Conservation (phyloP, 2,329 filamentous ascomycete genomes). For the Trichoderma citrinoviride region DNA sequence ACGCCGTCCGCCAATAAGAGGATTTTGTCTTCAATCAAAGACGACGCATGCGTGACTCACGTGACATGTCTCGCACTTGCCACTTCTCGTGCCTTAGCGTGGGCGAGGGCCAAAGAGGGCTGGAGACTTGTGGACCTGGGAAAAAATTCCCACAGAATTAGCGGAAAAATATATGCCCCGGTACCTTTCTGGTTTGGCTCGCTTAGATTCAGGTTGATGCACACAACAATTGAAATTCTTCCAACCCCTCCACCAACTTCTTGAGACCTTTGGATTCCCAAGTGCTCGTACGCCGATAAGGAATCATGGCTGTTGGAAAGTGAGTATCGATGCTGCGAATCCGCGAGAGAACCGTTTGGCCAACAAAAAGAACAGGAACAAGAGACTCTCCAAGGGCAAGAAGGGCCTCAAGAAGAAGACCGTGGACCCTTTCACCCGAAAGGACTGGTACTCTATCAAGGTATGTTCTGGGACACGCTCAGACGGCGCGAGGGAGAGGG, state of each 20-base stretch:
- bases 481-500: not conserved
- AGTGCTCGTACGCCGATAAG: constrained; percentile 46
- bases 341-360: not conserved
- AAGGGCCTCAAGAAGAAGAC: constrained; percentile 99
- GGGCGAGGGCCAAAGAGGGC: constrained; percentile 9
- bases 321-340: constrained; percentile 37
- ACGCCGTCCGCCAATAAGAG: not conserved
- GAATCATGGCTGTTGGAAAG: constrained; percentile 62
- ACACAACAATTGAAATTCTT: constrained; percentile 44
- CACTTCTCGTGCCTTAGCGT: not conserved
- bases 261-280: constrained; percentile 45
- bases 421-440: constrained; percentile 93
- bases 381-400: constrained; percentile 99
- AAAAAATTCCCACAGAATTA: constrained; percentile 13
- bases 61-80: not conserved
- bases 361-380: constrained; percentile 66
- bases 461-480: constrained; percentile 43
- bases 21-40: not conserved
- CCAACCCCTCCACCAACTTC: constrained; percentile 41
- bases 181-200: constrained; percentile 30
- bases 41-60: not conserved
- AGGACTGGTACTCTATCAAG: constrained; percentile 99
- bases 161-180: constrained; percentile 23
- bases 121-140: not conserved
- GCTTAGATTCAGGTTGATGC: constrained; percentile 41